Evolutionary conservation across 495 filamentous ascomycete genomes (phyloP).

Genomic region (Apiosordaria backusii): DNA sequence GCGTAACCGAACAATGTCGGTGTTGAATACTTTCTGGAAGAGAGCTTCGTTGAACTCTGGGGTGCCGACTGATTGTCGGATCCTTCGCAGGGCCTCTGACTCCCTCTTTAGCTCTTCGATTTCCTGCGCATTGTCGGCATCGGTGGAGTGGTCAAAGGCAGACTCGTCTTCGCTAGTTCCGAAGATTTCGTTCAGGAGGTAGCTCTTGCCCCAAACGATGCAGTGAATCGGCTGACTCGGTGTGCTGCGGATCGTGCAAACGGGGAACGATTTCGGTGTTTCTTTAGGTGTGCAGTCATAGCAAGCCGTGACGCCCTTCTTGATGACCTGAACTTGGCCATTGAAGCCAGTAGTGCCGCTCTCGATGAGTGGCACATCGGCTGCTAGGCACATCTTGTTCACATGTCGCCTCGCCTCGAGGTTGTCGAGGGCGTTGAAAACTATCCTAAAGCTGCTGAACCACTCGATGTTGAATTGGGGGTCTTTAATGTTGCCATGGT

Average conservation of each 20-base stretch:
- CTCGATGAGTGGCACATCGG: conserved; percentile 87
- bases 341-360: conserved; percentile 98
- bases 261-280: conserved; percentile 83
- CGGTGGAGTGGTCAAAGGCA: conserved; percentile 69
- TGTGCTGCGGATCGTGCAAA: conserved; percentile 95
- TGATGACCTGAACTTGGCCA: conserved; percentile 94
- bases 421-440: conserved; percentile 98
- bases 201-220: conserved; percentile 99
- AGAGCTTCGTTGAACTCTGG: conserved; percentile 73
- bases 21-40: conserved; percentile 88
- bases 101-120: conserved; percentile 82
- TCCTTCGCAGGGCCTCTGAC: conserved; percentile 74
- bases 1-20: conserved; percentile 78
- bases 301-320: conserved; percentile 89
- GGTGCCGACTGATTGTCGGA: conserved; percentile 78
- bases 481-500: conserved; percentile 96
- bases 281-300: conserved; percentile 93
- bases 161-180: conserved; percentile 84
- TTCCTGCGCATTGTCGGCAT: conserved; percentile 82
- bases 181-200: conserved; percentile 90
- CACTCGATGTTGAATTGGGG: conserved; percentile 83
- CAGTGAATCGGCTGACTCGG: conserved; percentile 96
- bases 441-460: conserved; percentile 77
- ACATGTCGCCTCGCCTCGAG: conserved; percentile 91
- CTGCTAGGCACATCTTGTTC: conserved; percentile 94